A percentile compares a stretch with the other conserved stretches of the same genome.
These are phyloP conservation scores for Rhodotorula sp. DNA, from an alignment of 1,284 basidiomycete genomes.

Conservation along the genomic window DNA sequence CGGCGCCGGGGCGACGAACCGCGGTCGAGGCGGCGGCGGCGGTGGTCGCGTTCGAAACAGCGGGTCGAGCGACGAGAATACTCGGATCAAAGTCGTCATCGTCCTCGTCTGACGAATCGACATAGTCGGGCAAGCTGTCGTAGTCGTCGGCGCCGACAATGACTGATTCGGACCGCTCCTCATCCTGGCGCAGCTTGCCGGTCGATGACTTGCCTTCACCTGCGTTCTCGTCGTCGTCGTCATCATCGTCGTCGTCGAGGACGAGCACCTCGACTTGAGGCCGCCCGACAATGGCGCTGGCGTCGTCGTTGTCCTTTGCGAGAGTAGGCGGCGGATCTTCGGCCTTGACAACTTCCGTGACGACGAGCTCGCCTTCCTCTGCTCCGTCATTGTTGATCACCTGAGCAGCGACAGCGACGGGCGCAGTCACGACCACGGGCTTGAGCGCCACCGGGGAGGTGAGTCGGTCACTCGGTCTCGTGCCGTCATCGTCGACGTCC, in stretches of 20 bases:
- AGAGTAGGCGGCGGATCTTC: background rate
- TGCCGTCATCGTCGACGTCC: background rate
- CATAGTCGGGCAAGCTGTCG: background rate
- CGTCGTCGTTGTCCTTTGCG: slow-evolving; percentile 1
- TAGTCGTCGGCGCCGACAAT: background rate
- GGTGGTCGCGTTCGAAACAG: too few relatives aligned
- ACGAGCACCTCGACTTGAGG: background rate
- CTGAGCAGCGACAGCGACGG: too few relatives aligned
- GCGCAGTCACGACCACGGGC: too few relatives aligned
- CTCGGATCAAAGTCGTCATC: background rate
- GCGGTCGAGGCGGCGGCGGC: background rate
- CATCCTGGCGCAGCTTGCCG: background rate
- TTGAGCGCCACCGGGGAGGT: too few relatives aligned
- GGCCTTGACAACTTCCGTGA: background rate
- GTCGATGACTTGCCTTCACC: background rate
- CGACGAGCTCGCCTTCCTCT: background rate
- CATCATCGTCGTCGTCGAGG: background rate
- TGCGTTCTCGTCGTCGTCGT: background rate
- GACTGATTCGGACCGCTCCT: background rate
- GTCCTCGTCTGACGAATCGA: background rate
- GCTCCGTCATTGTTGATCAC: background rate
- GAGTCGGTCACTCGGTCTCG: background rate
- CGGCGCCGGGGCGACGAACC: background rate
- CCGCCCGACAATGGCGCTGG: too few relatives aligned
- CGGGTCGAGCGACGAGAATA: background rate